phyloP scores from a whole-genome alignment of 2,329 filamentous ascomycete genomes.

The Pseudogymnoascus pannorum region DNA sequence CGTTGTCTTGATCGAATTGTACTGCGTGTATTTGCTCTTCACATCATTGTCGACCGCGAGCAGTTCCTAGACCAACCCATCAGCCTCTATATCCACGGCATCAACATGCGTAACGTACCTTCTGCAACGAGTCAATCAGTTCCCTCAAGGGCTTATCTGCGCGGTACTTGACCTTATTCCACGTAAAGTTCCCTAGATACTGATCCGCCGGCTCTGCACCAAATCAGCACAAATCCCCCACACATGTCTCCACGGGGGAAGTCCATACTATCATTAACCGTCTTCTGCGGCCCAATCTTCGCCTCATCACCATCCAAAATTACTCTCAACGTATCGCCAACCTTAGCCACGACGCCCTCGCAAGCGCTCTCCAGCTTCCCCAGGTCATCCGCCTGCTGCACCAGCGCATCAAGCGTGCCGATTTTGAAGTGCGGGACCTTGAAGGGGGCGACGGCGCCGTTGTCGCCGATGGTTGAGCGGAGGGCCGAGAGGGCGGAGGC shows the following conservation, averaged over 20 bases:
- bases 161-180: constrained; percentile 98
- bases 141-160: constrained; percentile 85
- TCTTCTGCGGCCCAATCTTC: constrained; percentile 68
- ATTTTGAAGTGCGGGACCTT: constrained; percentile 94
- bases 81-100: neutral
- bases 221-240: neutral
- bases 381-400: constrained; percentile 93
- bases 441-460: constrained; percentile 70
- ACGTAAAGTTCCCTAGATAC: constrained; percentile 81
- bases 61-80: constrained; percentile 56
- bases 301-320: constrained; percentile 30
- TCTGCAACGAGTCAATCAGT: constrained; percentile 79
- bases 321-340: constrained; percentile 36
- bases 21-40: constrained; percentile 88
- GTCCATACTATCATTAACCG: constrained; percentile 76
- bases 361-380: constrained; percentile 78
- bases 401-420: constrained; percentile 86
- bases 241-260: constrained; percentile 43
- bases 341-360: constrained; percentile 77
- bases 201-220: constrained; percentile 85
- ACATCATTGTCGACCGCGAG: constrained; percentile 92
- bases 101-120: constrained; percentile 43
- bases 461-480: constrained; percentile 65
- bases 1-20: constrained; percentile 83
- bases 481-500: constrained; percentile 77